These are phyloP conservation scores for Coemansia sp. DNA, from an alignment of 371 early-diverging fungal genomes.

Conservation along the genomic window DNA sequence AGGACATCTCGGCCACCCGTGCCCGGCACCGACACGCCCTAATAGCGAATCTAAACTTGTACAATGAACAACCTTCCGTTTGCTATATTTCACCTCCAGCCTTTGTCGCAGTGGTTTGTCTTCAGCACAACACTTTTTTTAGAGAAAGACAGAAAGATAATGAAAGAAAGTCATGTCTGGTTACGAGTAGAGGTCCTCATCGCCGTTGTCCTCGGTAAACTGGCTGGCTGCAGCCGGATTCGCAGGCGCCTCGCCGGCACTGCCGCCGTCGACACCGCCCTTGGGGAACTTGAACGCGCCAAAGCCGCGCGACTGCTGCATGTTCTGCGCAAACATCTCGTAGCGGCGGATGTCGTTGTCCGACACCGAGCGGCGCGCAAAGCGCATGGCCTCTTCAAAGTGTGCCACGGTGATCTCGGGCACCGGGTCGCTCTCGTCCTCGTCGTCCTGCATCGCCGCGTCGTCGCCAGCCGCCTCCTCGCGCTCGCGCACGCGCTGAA, in stretches of 20 bases:
- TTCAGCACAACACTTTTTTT: background rate
- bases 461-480: conserved; percentile 68
- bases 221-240: conserved; percentile 14
- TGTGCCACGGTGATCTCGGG: conserved; percentile 92
- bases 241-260: conserved; percentile 50
- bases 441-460: conserved; percentile 77
- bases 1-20: background rate
- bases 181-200: conserved; percentile 70
- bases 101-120: background rate
- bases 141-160: conserved; percentile 5
- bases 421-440: conserved; percentile 66
- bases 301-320: conserved; percentile 92
- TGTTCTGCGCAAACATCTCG: conserved; percentile 98
- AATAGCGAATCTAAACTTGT: too few species aligned
- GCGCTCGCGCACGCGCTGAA: conserved; percentile 70
- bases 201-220: conserved; percentile 56
- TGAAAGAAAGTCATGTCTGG: background rate
- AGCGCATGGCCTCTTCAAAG: conserved; percentile 98
- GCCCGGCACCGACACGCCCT: too few species aligned
- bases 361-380: conserved; percentile 95
- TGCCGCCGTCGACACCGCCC: conserved; percentile 59
- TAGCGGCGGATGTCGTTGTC: conserved; percentile 98
- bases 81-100: too few species aligned
- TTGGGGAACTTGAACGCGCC: conserved; percentile 95
- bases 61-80: too few species aligned